Evolutionary conservation across 2,329 filamentous ascomycete genomes (phyloP), one percentile per base, ranked within the genome.

Genomic region (Epicoccum sorghinum): DNA sequence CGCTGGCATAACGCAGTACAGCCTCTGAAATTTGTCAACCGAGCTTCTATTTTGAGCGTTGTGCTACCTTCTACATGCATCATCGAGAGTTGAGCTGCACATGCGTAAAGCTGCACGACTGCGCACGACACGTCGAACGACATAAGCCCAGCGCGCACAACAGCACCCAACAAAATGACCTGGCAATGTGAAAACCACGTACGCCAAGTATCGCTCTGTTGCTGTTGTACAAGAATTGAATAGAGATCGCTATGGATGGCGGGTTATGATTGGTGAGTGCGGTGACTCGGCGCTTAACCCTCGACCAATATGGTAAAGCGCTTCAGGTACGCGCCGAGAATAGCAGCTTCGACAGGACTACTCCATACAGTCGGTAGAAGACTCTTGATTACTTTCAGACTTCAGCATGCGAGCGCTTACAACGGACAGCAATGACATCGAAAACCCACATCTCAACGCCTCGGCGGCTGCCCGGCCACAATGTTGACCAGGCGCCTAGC

Each of bases 391-490:
- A 57, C 59, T 52, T 55, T 50, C 53, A 50, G 30, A 50, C 59
- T 14, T 32, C 36, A 54, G 52, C 33, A 55, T 61, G 65, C 64
- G 65, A 70, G 70, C 70, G 72, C 69, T 72, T 73, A 71, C 48
- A 52, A 61, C 60, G 55, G 62, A 58, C 63, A 46, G 58, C 66
- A 64, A 68, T 65, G 59, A 58, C 45, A 61, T 68, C 58, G 59
- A 60, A 41, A 63, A 58, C 24, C 54, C 61, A 67, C 60, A 60
- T 59, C 41, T 52, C 66, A 51, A 68, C 69, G 72, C 70, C 69
- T 70, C 71, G 62, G 72, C 72, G 72, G 66, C 61, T 75, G 66
- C 62, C 57, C 65, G 62, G 57, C 67, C 67, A 62, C 55, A 57
- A 57, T 61, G 65, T 57, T 60, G 62, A 69, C 69, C 61, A 56